Conservation (phyloP, 441 rosid genomes). For the Syzygium malaccense region DNA sequence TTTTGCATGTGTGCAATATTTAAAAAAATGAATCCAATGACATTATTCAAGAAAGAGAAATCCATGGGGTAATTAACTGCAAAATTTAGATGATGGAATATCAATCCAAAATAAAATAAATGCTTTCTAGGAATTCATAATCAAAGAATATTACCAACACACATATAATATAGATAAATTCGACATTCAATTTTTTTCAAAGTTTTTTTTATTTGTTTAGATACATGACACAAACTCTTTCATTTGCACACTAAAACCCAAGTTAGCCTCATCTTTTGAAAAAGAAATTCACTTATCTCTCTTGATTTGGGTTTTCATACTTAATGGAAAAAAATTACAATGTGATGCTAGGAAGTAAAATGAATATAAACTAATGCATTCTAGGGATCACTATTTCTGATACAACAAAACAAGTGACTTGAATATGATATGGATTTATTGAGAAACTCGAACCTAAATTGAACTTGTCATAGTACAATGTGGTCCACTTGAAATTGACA, state of each 20-base stretch:
- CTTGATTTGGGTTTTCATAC: neutral
- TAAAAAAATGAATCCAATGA: neutral
- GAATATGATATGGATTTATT: neutral
- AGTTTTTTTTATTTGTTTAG: neutral
- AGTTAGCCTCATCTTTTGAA: neutral
- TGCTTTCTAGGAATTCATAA: neutral
- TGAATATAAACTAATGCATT: neutral
- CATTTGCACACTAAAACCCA: neutral
- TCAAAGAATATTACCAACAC: neutral
- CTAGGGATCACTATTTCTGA: neutral
- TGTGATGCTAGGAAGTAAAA: neutral
- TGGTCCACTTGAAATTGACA: neutral
- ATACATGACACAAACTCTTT: neutral
- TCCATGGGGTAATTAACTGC: neutral
- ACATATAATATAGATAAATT: neutral
- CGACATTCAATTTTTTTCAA: neutral
- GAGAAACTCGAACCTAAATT: neutral
- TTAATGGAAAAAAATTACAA: neutral
- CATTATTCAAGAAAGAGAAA: neutral
- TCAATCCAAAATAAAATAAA: neutral
- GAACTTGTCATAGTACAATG: neutral
- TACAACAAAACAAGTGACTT: neutral
- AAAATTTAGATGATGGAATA: neutral
- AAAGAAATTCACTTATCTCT: neutral
- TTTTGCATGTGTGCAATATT: neutral